Base-by-base conservation (phyloP, 2,329 filamentous ascomycete species). In the Trichoderma sp. region DNA sequence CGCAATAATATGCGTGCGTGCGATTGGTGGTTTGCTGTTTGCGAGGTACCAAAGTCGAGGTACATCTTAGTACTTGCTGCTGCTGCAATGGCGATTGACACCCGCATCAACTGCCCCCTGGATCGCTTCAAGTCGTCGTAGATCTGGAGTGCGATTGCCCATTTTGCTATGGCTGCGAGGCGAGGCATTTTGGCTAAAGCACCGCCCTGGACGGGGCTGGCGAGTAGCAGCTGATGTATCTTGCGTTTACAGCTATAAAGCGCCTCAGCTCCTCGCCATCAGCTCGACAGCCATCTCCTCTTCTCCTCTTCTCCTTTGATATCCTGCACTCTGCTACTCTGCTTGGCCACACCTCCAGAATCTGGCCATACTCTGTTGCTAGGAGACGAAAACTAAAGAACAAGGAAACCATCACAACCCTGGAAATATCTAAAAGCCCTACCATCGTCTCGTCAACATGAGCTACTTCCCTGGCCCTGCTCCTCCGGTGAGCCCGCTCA, bases 401-500 rank as follows among this genome's bases (percentile, higher is more conserved):
- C 9, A 27, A 15, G 12, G 39, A 27, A 35, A 32, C 4, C 17
- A 13, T 7, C 19, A 50, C 32, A 53, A 19, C 37, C 17, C 22
- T 27, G 17, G 29, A 19, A 45, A 8, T 48, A 57, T 34, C 4
- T 15, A 34, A 48, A 45, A 39, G 9, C 50, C 2, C n/a, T n/a
- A 35, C 15, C 45, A 27, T 7, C 19, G 4, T 12, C 34, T 37
- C 27, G 29, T 29, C 50, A 61, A 45, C 19, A 66, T 64, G 53
- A 56, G 52, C 17, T 9, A 52, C 64, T 59, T 61, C 12, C 52
- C 48, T 9, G 37, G 39, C 6, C 53, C 63, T 45, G 80, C 84
- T 4, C 78, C 83, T 4, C 84, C 87, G 29, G 83, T 86, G 76
- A 89, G 88, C 67, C 84, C 87, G 66, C 78, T 92, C 70, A 88